Evolutionary conservation across 2,329 filamentous ascomycete genomes (phyloP).

Genomic region (Venturia nashicola): DNA sequence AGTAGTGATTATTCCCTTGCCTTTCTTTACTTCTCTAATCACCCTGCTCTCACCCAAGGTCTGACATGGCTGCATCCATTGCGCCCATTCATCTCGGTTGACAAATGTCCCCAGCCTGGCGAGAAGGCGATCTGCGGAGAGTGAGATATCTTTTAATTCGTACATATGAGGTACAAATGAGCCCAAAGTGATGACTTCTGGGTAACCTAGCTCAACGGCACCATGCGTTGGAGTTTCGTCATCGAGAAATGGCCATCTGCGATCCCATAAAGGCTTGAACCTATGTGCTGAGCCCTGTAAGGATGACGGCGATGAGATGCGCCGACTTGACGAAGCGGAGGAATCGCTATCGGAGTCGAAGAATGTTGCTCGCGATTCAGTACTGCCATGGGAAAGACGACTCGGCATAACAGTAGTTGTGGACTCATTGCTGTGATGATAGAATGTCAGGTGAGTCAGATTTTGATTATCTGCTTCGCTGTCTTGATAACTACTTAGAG

Average conservation of each 20-base stretch:
- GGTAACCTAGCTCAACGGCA: background rate
- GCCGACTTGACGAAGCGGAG: background rate
- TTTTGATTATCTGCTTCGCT: background rate
- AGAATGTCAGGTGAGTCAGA: background rate
- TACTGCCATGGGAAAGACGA: background rate
- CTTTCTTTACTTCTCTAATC: background rate
- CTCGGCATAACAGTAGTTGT: background rate
- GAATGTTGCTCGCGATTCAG: background rate
- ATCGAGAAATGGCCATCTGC: background rate
- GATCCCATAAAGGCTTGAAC: background rate
- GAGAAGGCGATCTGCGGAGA: background rate
- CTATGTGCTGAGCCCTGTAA: background rate
- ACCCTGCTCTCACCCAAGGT: background rate
- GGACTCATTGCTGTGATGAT: background rate
- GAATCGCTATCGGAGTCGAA: background rate
- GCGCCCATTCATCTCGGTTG: background rate
- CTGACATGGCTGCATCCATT: background rate
- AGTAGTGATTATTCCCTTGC: background rate
- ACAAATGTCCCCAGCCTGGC: background rate
- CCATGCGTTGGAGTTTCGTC: too few relatives aligned
- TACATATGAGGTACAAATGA: background rate
- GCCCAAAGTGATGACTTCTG: background rate
- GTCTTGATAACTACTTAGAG: background rate
- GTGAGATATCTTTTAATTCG: background rate
- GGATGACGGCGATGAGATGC: background rate